Evolutionary conservation across 805 yeast genomes (phyloP), one percentile per base, ranked within the genome.

Genomic region (Metschnikowia borealis): DNA sequence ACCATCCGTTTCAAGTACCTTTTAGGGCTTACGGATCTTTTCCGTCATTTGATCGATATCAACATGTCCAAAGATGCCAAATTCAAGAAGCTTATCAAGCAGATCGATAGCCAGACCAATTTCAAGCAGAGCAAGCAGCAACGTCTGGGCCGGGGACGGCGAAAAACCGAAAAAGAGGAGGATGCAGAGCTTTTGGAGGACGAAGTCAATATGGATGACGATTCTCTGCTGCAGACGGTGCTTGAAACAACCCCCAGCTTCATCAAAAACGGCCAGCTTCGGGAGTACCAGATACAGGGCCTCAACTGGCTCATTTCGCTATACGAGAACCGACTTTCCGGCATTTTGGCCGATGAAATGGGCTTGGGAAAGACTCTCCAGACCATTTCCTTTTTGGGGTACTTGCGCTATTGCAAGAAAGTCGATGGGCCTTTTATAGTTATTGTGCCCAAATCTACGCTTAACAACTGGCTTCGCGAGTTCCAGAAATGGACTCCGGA

Each of bases 281-380:
- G 99, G 59, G 96, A 89, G 62, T 92, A 94, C 65, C 99, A 92
- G 70, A 75, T 92, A 31, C 97, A 90, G 63, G 99, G 99, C 46
- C 77, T 92, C 46, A 94, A 94, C 68, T 92, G 99, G 99, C 76
- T 92, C 62, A 85, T 92, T 17, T 83, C 95, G 0, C 69, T 92
- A 34, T 88, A 90, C 65, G 96, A 91, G 58, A 89, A 92, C 67
- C 80, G 86, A 59, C 77, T 92, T 40, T 86, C 96, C 8, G 99
- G 99, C 18, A 94, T 92, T 42, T 71, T 92, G 45, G 99, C 99
- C 11, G 99, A 92, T 69, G 99, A 92, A 66, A 92, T 94, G 99
- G 99, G 99, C 2, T 76, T 92, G 38, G 99, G 99, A 50, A 92
- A 92, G 68, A 92, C 99, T 5, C 73, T 94, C 50, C 99, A 92